Conservation (phyloP, 2,329 filamentous ascomycete genomes). For the Xylaria sp. region DNA sequence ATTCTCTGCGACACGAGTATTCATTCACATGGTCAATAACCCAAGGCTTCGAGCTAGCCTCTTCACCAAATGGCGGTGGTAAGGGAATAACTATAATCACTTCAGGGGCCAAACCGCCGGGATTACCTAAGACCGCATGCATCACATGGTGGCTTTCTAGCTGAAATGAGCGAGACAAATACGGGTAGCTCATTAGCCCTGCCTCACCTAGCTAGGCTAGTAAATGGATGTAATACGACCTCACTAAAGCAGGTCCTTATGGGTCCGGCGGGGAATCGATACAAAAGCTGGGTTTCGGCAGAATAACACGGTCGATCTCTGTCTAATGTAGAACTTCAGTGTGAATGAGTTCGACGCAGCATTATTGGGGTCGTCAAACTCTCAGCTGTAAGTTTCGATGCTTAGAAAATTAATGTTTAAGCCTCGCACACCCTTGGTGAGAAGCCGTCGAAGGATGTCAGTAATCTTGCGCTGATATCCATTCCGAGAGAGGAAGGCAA, state of each 20-base stretch:
- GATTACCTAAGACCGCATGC: constrained; percentile 15
- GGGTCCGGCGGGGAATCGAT: not conserved
- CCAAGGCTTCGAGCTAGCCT: not conserved
- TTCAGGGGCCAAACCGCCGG: not conserved
- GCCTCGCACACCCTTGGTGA: not conserved
- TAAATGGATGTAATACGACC: not conserved
- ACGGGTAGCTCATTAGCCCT: not conserved
- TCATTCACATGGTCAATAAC: not conserved
- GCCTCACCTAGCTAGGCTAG: not conserved
- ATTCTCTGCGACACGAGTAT: not conserved
- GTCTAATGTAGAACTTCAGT: not conserved
- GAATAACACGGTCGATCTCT: not conserved
- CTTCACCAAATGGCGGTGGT: not conserved
- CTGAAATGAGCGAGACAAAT: constrained; percentile 8
- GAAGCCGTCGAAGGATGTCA: not conserved
- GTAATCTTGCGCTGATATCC: not conserved
- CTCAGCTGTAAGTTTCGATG: not conserved
- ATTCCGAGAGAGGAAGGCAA: constrained; percentile 30
- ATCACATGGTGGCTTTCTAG: not conserved
- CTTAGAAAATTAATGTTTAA: not conserved
- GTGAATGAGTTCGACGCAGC: not conserved
- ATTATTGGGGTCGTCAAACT: not conserved
- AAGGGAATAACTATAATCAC: not conserved
- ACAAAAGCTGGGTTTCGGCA: not conserved
- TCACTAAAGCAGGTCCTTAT: not conserved